Conservation (phyloP, 352 stramenopile genomes). For the Phytophthora citricola region DNA sequence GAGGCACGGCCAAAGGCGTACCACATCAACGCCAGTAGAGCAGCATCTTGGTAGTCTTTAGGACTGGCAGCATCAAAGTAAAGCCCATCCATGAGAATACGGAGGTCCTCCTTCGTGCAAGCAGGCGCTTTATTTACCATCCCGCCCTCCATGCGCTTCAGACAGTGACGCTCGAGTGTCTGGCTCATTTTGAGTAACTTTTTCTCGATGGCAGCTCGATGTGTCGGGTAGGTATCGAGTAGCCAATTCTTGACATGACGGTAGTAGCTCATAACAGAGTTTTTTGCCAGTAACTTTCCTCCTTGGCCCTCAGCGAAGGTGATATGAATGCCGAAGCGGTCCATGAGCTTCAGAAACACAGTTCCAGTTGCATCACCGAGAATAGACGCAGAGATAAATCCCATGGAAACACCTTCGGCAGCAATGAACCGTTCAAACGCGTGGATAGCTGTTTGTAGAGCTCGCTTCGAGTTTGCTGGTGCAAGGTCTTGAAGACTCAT, state of each 20-base stretch:
- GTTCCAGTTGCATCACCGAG: background rate
- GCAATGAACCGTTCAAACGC: conserved; percentile 25
- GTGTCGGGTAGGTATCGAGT: conserved; percentile 18
- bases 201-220: conserved; percentile 9
- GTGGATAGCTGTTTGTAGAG: conserved; percentile 10
- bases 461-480: background rate
- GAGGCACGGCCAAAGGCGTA: conserved; percentile 17
- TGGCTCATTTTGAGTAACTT: background rate
- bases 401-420: conserved; percentile 21
- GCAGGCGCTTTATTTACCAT: conserved; percentile 23
- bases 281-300: conserved; percentile 5
- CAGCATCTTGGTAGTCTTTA: conserved; percentile 34
- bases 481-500: background rate
- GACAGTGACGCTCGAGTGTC: conserved; percentile 2
- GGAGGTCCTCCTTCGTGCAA: conserved; percentile 18
- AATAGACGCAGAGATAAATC: conserved; percentile 14
- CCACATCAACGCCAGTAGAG: conserved; percentile 20
- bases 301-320: conserved; percentile 1
- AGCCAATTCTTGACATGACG: conserved; percentile 27
- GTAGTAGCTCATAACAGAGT: conserved; percentile 28
- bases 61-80: conserved; percentile 4
- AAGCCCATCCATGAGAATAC: conserved; percentile 19
- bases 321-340: conserved; percentile 18
- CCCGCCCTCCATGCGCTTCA: conserved; percentile 13
- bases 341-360: conserved; percentile 23